Conservation (phyloP, 305 asterid genomes). For the Vinca major region DNA sequence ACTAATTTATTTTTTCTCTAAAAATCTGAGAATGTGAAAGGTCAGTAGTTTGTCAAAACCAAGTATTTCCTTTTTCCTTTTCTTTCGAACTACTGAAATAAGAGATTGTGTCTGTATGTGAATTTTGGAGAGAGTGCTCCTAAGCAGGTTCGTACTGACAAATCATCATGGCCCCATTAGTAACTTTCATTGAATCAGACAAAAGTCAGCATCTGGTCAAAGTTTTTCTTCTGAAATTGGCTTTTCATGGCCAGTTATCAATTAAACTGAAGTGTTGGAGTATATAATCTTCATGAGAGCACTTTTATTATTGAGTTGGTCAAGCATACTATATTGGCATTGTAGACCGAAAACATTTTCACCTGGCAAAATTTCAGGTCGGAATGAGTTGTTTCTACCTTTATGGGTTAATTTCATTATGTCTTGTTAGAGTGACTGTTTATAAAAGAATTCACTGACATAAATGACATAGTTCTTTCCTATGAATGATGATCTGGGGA, state of each 20-base stretch:
- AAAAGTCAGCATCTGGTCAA: background rate
- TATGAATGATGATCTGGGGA: conserved; percentile 69
- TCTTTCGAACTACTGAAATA: background rate
- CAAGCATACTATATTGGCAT: background rate
- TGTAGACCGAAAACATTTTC: background rate
- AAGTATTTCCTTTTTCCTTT: background rate
- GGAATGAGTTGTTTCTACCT: background rate
- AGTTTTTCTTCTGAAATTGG: background rate
- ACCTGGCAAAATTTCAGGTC: background rate
- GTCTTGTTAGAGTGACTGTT: conserved; percentile 20
- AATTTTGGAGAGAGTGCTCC: background rate
- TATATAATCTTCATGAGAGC: background rate
- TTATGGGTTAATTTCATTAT: background rate
- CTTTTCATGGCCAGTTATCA: background rate
- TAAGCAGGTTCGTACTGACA: background rate
- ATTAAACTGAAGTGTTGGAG: background rate
- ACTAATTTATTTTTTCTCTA: background rate
- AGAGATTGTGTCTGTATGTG: background rate
- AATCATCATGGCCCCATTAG: background rate
- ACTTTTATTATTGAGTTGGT: background rate
- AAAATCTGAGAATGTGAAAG: background rate
- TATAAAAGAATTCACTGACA: conserved; percentile 40
- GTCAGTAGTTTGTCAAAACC: background rate
- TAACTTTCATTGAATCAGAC: background rate
- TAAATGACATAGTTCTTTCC: conserved; percentile 81